phyloP scores from a whole-genome alignment of 768 basidiomycete species.

The Lentinus brumalis region DNA sequence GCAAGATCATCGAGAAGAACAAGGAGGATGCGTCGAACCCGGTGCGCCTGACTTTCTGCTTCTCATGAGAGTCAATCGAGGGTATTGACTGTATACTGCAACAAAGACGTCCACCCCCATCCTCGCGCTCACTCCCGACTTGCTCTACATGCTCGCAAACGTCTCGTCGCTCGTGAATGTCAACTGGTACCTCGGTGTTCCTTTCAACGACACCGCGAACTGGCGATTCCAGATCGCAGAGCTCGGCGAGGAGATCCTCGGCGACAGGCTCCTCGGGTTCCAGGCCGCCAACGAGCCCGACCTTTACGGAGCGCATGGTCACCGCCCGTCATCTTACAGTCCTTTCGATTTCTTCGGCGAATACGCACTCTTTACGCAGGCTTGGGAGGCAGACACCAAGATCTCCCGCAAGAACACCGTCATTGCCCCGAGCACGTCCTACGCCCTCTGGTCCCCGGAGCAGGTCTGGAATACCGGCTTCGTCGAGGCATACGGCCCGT shows the following conservation, averaged over 20 bases:
- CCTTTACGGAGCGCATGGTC: conserved; percentile 53
- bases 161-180: conserved; percentile 43
- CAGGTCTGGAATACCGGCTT: conserved; percentile 56
- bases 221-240: conserved; percentile 57
- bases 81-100: conserved; percentile 24
- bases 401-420: conserved; percentile 49
- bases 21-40: conserved; percentile 37
- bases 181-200: conserved; percentile 55
- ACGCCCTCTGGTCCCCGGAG: conserved; percentile 53
- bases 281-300: conserved; percentile 85
- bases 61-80: conserved; percentile 39
- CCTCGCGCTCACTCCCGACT: conserved; percentile 48
- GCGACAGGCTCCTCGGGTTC: conserved; percentile 61
- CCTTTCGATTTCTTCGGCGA: conserved; percentile 53
- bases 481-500: conserved; percentile 41
- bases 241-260: conserved; percentile 62
- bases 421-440: conserved; percentile 63
- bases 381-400: conserved; percentile 41
- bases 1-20: conserved; percentile 27
- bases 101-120: conserved; percentile 51
- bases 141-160: conserved; percentile 61
- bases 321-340: conserved; percentile 37
- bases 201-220: conserved; percentile 66
- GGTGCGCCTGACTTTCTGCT: conserved; percentile 25
- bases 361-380: conserved; percentile 49